Evolutionary conservation across 768 basidiomycete species (phyloP), one percentile per base, ranked within the genome.

Genomic region (Mycena alexandri): DNA sequence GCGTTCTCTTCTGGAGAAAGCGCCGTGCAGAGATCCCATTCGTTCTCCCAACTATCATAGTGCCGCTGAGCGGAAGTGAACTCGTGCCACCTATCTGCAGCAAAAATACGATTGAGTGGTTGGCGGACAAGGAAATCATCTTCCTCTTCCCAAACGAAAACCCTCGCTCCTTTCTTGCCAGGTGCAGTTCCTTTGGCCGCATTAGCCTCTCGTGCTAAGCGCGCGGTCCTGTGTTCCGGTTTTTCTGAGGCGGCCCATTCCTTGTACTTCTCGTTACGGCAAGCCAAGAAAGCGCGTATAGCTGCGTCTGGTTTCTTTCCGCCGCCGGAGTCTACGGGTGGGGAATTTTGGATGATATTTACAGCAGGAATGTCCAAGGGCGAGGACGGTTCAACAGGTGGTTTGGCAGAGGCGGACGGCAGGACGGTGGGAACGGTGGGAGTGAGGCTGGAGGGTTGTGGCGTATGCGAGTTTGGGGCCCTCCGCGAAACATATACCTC

Each of bases 11-110:
- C n/a, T n/a, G n/a, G n/a, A n/a, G n/a, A n/a, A n/a, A n/a, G 42
- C 22, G 55, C 53, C 34, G 21, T 22, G 21, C 56, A 58, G 13
- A 58, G 33, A 46, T 58, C 56, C 56, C 56, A 58, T 25, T 58
- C 21, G 46, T 58, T 46, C 13, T 13, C 12, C 6, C 17, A 58
- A 29, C 24, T 10, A 46, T 58, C 44, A 43, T 36, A 58, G 13
- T 5, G 17, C 10, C 56, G 56, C 43, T 58, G 56, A n/a, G 2
- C 16, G 14, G 21, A 2, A 22, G 56, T 46, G 19, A 44, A 58
- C 21, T 58, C 41, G 42, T 58, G 42, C 56, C 56, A 58, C 10
- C 7, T 14, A 34, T 58, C 56, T 29, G 41, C 56, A 12, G 41
- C 41, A 21, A 2, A 2, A 5, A 7, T 5, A 19, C 56, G 42